These are phyloP conservation scores for Extremus antarcticus DNA, from an alignment of 495 filamentous ascomycete genomes.

Conservation along the genomic window DNA sequence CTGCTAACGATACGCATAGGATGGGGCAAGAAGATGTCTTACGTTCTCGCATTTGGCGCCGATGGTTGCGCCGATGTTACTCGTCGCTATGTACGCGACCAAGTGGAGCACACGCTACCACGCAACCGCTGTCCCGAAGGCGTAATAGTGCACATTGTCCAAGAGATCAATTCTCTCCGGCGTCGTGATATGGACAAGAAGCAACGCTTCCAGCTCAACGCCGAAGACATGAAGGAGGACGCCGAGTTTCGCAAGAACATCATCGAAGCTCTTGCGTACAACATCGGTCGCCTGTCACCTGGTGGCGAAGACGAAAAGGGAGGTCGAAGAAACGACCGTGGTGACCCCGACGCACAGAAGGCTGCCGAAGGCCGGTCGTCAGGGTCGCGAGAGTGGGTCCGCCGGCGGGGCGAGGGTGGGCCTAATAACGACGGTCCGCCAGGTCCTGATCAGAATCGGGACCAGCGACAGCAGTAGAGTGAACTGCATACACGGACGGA, in stretches of 20 bases:
- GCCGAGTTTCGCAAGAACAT: constrained; percentile 69
- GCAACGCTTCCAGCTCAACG: constrained; percentile 67
- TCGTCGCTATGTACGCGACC: constrained; percentile 82
- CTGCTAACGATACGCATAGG: constrained; percentile 32
- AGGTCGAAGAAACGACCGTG: background rate
- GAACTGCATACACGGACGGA: background rate
- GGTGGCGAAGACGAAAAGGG: constrained; percentile 12
- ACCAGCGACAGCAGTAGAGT: background rate
- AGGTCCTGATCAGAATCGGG: background rate
- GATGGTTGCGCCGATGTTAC: constrained; percentile 96
- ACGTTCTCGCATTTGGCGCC: constrained; percentile 92
- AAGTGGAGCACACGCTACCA: constrained; percentile 56
- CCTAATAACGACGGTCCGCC: background rate
- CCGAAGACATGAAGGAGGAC: constrained; percentile 82
- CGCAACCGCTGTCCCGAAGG: constrained; percentile 73
- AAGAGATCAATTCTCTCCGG: constrained; percentile 76
- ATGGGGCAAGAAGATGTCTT: constrained; percentile 90
- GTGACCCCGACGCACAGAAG: constrained; percentile 21
- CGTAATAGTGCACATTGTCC: constrained; percentile 74
- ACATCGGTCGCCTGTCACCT: constrained; percentile 46
- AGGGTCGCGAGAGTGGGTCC: background rate
- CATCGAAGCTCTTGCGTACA: constrained; percentile 55
- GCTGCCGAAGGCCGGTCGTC: constrained; percentile 17
- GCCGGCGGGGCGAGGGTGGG: background rate
- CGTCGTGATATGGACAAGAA: constrained; percentile 70